Evolutionary conservation across 2,329 filamentous ascomycete species (phyloP), one percentile per base, ranked within the genome.

Genomic region (Fusarium sp.): DNA sequence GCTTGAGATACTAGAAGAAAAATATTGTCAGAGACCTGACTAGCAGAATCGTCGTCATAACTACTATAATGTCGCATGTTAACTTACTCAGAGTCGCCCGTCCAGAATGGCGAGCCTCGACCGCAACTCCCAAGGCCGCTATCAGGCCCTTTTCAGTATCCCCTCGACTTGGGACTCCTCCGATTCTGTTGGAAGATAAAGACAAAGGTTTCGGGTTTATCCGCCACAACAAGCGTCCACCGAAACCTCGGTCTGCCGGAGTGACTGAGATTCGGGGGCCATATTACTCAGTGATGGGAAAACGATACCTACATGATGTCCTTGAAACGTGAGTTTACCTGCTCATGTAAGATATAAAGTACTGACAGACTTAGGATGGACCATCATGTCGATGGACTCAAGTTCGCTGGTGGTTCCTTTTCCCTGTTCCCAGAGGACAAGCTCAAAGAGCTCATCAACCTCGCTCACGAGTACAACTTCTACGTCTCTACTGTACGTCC

Each of bases 241-340:
- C 80, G 9, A 89, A 89, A 76, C 87, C 87, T 6, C 81, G 87
- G 33, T 82, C 76, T 9, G 83, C 80, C 42, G 86, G 84, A 9
- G 86, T 88, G 10, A 89, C 87, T 2, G 87, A 89, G 77, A 89
- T 89, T 63, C 82, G 87, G 37, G 87, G 87, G 1, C 87, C 86
- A 11, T 89, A 88, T 75, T 89, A 89, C 76, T 85, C 86, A 1
- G 86, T 82, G 7, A 88, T 88, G 84, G 87, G 87, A 3, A 87
- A 86, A 68, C 80, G 84, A 43, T 87, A 88, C 64, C 79, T 89
- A 3, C 78, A 83, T 25, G 87, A 88, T 80, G 82, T 88, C 6
- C 80, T 89, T 4, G 86, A 88, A 69, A 89, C 87, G 83, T 86
- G 10, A 57, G 66, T 63, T 16, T 5, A 4, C 40, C 40, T n/a